Percentiles rank a stretch among this genome's conserved stretches.
These are phyloP conservation scores for Miscanthus lutarioriparius DNA, from an alignment of 176 grass and related monocot genomes.

Conservation along the genomic window DNA sequence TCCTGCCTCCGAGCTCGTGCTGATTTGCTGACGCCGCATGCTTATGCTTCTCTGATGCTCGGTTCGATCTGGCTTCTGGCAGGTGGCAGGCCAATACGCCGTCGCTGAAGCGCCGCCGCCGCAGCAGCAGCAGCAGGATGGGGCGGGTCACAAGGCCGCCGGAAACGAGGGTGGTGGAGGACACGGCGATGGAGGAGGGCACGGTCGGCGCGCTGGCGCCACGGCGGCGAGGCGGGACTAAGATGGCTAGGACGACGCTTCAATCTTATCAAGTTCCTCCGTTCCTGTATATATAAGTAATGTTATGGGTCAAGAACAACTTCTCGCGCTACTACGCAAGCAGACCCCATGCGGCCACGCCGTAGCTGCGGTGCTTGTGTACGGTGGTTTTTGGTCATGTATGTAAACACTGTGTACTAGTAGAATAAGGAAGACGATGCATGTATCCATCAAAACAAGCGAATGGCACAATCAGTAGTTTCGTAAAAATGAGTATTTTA, in stretches of 20 bases:
- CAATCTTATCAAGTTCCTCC: neutral
- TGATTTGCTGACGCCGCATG: neutral
- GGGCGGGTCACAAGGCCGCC: conserved; percentile 39
- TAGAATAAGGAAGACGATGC: too few species aligned
- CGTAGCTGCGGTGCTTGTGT: too few species aligned
- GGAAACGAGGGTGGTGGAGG: conserved; percentile 32
- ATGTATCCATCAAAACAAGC: too few species aligned
- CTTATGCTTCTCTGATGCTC: neutral
- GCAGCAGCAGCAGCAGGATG: conserved; percentile 44
- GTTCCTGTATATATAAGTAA: too few species aligned
- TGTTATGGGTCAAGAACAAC: too few species aligned
- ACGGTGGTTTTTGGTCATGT: too few species aligned
- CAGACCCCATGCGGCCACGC: too few species aligned
- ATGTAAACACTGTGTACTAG: too few species aligned
- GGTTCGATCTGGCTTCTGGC: too few species aligned
- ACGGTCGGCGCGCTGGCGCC: conserved; percentile 23
- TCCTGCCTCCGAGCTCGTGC: neutral
- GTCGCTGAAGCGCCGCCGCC: conserved; percentile 20
- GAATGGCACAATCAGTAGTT: too few species aligned
- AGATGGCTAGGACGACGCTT: neutral
- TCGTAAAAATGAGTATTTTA: too few species aligned
- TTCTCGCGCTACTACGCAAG: too few species aligned
- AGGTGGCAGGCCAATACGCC: conserved; percentile 56
- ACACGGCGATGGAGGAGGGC: conserved; percentile 32
- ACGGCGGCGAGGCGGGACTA: conserved; percentile 53